Evolutionary conservation across 2,329 filamentous ascomycete genomes (phyloP).

Genomic region (Aspergillus sp.): DNA sequence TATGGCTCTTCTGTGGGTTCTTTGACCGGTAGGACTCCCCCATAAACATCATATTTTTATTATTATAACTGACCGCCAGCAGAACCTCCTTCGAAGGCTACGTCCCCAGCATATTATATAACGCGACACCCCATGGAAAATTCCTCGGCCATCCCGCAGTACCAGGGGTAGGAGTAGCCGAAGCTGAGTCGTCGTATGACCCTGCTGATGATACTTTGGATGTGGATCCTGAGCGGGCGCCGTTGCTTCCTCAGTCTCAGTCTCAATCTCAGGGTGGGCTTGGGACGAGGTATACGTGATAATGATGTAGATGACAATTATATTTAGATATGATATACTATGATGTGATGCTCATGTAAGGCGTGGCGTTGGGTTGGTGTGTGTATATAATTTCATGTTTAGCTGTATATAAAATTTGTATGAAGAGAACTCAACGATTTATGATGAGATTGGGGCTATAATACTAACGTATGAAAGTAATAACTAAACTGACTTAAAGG

Average conservation of each 20-base stretch:
- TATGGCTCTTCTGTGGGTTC: constrained; percentile 26
- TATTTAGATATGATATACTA: not conserved
- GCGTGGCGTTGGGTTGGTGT: not conserved
- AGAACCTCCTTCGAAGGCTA: constrained; percentile 16
- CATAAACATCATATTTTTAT: not conserved
- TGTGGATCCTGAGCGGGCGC: constrained; percentile 12
- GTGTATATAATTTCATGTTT: not conserved
- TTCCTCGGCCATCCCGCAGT: not conserved
- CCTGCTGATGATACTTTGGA: not conserved
- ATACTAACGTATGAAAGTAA: too few species aligned
- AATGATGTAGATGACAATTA: not conserved
- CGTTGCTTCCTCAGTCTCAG: constrained; percentile 8
- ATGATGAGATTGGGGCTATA: too few species aligned
- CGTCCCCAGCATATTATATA: constrained; percentile 17
- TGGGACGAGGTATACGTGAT: constrained; percentile 15
- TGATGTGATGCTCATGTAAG: not conserved
- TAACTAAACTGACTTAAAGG: too few species aligned
- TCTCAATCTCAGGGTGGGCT: not conserved
- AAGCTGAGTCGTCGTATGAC: not conserved
- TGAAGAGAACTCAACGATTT: too few species aligned
- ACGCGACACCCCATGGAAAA: not conserved
- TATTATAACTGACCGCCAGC: not conserved
- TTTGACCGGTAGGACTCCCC: constrained; percentile 19
- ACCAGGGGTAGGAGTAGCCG: not conserved
- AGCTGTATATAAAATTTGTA: not conserved